phyloP scores from a whole-genome alignment of 2,329 filamentous ascomycete genomes.

The Hypoxylon sp. region DNA sequence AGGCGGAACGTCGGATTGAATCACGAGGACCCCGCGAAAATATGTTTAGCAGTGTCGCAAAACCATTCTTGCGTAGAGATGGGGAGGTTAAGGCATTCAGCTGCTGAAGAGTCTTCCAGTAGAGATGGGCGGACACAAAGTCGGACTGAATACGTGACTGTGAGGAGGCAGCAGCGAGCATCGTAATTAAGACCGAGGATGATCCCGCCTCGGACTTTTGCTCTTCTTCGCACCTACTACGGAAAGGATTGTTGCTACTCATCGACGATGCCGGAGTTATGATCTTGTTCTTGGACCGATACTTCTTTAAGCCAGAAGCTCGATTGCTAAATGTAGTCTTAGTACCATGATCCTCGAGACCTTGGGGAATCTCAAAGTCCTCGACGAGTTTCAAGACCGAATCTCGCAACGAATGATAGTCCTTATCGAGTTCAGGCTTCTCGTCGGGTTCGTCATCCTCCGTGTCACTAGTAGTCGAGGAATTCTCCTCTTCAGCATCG shows the following conservation, averaged over 20 bases:
- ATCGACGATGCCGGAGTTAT: slow-evolving; percentile 67
- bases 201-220: slow-evolving; percentile 51
- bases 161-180: slow-evolving; percentile 82
- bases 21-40: slow-evolving; percentile 80
- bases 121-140: slow-evolving; percentile 86
- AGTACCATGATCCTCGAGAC: slow-evolving; percentile 71
- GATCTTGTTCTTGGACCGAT: slow-evolving; percentile 72
- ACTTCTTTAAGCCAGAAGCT: slow-evolving; percentile 72
- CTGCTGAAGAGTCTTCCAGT: slow-evolving; percentile 86
- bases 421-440: slow-evolving; percentile 77
- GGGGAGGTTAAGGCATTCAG: slow-evolving; percentile 74
- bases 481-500: slow-evolving; percentile 74
- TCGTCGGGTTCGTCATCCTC: slow-evolving; percentile 75
- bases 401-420: slow-evolving; percentile 85
- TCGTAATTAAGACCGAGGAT: slow-evolving; percentile 72
- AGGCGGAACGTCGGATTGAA: slow-evolving; percentile 77
- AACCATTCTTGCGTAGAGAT: slow-evolving; percentile 76
- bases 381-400: slow-evolving; percentile 85
- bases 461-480: slow-evolving; percentile 72
- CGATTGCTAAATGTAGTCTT: slow-evolving; percentile 80
- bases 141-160: slow-evolving; percentile 85
- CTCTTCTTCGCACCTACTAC: slow-evolving; percentile 55
- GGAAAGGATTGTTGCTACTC: slow-evolving; percentile 72
- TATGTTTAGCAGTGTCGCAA: slow-evolving; percentile 79
- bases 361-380: slow-evolving; percentile 84